Evolutionary conservation across 768 basidiomycete species (phyloP).

Genomic region (Kwoniella sp.): DNA sequence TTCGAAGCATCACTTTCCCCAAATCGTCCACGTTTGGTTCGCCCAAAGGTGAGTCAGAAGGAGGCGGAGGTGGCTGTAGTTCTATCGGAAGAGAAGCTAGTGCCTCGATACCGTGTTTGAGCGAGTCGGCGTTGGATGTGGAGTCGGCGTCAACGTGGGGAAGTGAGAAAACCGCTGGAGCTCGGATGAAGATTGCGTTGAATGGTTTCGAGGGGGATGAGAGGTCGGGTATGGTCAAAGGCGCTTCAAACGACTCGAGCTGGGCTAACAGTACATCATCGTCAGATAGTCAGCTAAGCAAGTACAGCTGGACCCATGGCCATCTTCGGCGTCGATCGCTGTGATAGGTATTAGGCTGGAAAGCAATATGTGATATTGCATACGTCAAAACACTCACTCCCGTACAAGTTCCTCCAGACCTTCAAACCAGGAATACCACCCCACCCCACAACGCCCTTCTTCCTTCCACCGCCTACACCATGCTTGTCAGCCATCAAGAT

Average conservation of each 20-base stretch:
- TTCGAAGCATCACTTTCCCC: slow-evolving; percentile 79
- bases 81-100: slow-evolving; percentile 69
- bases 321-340: too few species aligned
- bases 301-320: too few species aligned
- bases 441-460: slow-evolving; percentile 68
- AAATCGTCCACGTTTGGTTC: slow-evolving; percentile 57
- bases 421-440: slow-evolving; percentile 72
- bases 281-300: too few species aligned
- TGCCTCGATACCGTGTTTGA: slow-evolving; percentile 57
- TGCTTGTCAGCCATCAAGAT: slow-evolving; percentile 73
- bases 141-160: background rate
- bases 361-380: too few species aligned
- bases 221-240: slow-evolving; percentile 68
- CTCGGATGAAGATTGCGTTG: slow-evolving; percentile 88
- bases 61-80: slow-evolving; percentile 58
- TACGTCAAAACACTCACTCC: too few species aligned
- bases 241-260: slow-evolving; percentile 88
- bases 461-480: slow-evolving; percentile 71
- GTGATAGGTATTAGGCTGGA: too few species aligned
- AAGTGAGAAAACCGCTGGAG: slow-evolving; percentile 62
- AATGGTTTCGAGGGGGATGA: slow-evolving; percentile 67
- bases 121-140: slow-evolving; percentile 1
- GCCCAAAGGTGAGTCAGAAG: slow-evolving; percentile 53
- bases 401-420: slow-evolving; percentile 87
- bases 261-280: too few species aligned